Percentiles rank a stretch among this genome's conserved stretches.
Evolutionary conservation across 2,329 filamentous ascomycete genomes (phyloP).

Genomic region (Claviceps maximensis): DNA sequence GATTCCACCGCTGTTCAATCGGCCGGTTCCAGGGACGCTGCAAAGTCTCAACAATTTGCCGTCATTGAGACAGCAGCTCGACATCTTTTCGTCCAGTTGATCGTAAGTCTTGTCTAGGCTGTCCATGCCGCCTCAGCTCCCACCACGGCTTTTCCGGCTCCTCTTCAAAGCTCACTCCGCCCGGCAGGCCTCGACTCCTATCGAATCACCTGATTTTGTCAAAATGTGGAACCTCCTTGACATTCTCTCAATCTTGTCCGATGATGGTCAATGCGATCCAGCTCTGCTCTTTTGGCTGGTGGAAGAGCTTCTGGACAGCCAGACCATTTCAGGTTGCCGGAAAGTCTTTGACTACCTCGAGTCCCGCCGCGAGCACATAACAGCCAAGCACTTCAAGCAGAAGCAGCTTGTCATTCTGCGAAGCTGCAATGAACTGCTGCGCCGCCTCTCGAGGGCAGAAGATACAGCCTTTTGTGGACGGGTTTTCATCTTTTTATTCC

Average conservation of each 20-base stretch:
- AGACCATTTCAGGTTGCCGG: slow-evolving; percentile 84
- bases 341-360: slow-evolving; percentile 92
- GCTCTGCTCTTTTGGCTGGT: slow-evolving; percentile 80
- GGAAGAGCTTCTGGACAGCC: slow-evolving; percentile 89
- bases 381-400: slow-evolving; percentile 63
- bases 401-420: slow-evolving; percentile 85
- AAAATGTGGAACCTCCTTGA: slow-evolving; percentile 90
- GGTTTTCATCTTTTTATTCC: slow-evolving; percentile 97
- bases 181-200: slow-evolving; percentile 55
- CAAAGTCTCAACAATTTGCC: slow-evolving; percentile 42
- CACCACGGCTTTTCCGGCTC: neutral
- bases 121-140: neutral
- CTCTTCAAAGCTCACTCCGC: slow-evolving; percentile 4
- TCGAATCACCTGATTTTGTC: slow-evolving; percentile 66
- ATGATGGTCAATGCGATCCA: slow-evolving; percentile 64
- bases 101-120: slow-evolving; percentile 44
- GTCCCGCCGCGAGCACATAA: slow-evolving; percentile 79
- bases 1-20: slow-evolving; percentile 10
- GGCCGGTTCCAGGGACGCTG: slow-evolving; percentile 25
- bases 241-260: slow-evolving; percentile 76
- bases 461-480: slow-evolving; percentile 95
- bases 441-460: slow-evolving; percentile 84
- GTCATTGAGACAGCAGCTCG: slow-evolving; percentile 75
- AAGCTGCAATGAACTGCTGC: slow-evolving; percentile 88
- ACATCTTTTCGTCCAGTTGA: slow-evolving; percentile 62